A percentile compares a stretch with the other conserved stretches of the same genome.
Evolutionary conservation across 2,329 filamentous ascomycete species (phyloP).

Genomic region (Xenoacremonium recifei): DNA sequence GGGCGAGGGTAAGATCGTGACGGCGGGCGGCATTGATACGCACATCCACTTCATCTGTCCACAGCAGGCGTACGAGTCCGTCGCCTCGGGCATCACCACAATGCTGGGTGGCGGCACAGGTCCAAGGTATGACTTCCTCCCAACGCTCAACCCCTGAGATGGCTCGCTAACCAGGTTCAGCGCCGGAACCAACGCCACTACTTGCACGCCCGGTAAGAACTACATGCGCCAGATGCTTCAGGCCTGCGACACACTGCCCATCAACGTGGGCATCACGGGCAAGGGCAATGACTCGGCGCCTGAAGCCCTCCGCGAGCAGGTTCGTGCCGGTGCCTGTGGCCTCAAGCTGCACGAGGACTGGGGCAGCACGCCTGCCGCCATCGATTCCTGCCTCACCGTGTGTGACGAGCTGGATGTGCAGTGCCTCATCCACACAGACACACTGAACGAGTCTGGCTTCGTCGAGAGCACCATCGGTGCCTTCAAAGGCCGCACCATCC

Average conservation of each 20-base stretch:
- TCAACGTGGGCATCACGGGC: constrained; percentile 88
- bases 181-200: constrained; percentile 87
- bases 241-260: constrained; percentile 74
- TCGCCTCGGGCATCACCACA: constrained; percentile 85
- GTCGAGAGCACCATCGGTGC: constrained; percentile 88
- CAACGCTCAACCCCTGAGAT: neutral
- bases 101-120: constrained; percentile 90
- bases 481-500: constrained; percentile 83
- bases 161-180: constrained; percentile 37
- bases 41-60: constrained; percentile 96
- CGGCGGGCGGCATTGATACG: constrained; percentile 83
- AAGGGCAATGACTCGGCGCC: constrained; percentile 86
- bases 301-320: constrained; percentile 72
- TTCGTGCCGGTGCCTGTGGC: constrained; percentile 80
- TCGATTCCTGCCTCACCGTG: constrained; percentile 80
- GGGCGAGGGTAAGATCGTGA: constrained; percentile 86
- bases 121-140: constrained; percentile 59
- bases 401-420: constrained; percentile 93
- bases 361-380: constrained; percentile 87
- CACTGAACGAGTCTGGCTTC: constrained; percentile 95
- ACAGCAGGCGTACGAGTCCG: constrained; percentile 80
- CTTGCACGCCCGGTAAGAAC: constrained; percentile 82
- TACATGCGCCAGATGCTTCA: constrained; percentile 90
- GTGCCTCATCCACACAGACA: constrained; percentile 93
- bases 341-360: constrained; percentile 96